These are phyloP conservation scores for Fragilariopsis cylindrus DNA, from an alignment of 108 stramenopile genomes.

Conservation along the genomic window DNA sequence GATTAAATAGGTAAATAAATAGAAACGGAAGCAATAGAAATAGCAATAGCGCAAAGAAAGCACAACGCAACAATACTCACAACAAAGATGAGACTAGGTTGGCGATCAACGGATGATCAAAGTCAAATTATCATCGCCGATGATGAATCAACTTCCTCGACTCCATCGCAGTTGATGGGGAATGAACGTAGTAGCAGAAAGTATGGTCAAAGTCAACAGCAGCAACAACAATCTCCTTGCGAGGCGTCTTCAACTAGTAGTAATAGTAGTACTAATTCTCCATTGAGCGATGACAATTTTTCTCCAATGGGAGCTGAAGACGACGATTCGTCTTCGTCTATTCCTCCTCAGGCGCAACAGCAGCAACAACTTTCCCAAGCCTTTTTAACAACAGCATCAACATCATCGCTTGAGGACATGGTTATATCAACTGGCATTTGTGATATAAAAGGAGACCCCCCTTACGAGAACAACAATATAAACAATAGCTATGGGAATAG, in stretches of 20 bases:
- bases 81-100: constrained; percentile 14
- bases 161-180: background rate
- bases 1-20: no score
- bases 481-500: background rate
- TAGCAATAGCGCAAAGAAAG: background rate
- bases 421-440: background rate
- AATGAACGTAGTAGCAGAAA: background rate
- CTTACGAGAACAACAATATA: constrained; percentile 1
- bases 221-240: constrained; percentile 9
- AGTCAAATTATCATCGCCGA: background rate
- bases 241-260: background rate
- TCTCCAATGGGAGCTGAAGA: background rate
- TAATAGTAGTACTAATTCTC: background rate
- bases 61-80: constrained; percentile 20
- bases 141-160: constrained; percentile 5
- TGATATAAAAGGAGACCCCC: constrained; percentile 24
- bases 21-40: no score
- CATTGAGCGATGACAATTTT: constrained; percentile 2
- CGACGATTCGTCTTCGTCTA: background rate
- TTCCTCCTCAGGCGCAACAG: background rate
- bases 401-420: background rate
- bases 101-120: background rate
- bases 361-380: constrained; percentile 7
- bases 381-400: background rate
- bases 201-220: background rate